Base-by-base conservation (phyloP, 352 stramenopile genomes). In the Pythium diclinum region DNA sequence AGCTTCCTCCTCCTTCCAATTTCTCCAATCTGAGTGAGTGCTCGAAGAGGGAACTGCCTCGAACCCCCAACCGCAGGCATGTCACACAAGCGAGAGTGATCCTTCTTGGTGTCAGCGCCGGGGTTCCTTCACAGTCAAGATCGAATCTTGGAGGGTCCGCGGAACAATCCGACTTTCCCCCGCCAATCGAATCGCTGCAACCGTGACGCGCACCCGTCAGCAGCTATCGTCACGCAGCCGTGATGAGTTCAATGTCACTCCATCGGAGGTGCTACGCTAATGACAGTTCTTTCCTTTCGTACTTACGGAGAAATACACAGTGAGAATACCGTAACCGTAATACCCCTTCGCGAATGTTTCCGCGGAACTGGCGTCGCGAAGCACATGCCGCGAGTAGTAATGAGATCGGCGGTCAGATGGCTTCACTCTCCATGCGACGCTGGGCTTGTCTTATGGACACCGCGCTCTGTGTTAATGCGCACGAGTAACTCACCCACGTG, bases 61-160 rank as follows among this genome's bases (percentile, higher is more conserved):
- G 9, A 36, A 36, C 33, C 33, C 33, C 33, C 5, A 36, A 10
- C 33, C 33, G 5, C 9, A 36, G 30, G 38, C 56, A 61, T 61
- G 56, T 61, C 56, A 61, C 56, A 61, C 36, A 51, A 40, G 10
- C 16, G 14, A 61, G 56, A 61, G 56, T 61, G 56, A 61, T 61
- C 56, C n/a, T n/a, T 17, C 9, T 9, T 36, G 33, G 33, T 36
- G 33, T 36, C 33, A 36, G 33, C 33, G 9, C 33, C 9, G 33
- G 33, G 33, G 33, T 36, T 36, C 33, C 33, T 5, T 9, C 33
- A 36, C 33, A 36, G 33, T 36, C 5, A 16, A 13, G 17, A 48
- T 61, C 56, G 40, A 61, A 61, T 61, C 56, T 53, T 34, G 32
- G 2, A 28, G 19, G 51, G 28, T 36, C 33, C 9, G 33, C 33